Conservation (phyloP, 805 yeast species). For the Vanderwaltozyma tropicalis region DNA sequence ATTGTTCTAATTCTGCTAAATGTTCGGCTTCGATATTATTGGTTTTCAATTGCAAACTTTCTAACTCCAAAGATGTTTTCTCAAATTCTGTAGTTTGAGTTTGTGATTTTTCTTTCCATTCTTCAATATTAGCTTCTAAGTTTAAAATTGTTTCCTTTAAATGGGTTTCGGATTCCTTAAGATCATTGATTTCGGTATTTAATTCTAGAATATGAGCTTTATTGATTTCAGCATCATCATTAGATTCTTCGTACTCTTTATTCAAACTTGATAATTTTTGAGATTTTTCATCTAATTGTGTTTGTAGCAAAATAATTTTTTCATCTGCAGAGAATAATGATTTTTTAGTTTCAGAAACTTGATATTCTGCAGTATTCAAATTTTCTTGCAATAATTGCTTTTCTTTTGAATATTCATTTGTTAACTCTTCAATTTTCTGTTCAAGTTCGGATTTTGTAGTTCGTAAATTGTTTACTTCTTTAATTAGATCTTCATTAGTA, state of each 20-base stretch:
- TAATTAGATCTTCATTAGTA: not conserved
- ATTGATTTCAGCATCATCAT: conserved; percentile 29
- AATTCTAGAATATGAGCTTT: conserved; percentile 31
- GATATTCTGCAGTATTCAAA: conserved; percentile 1
- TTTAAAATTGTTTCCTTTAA: conserved; percentile 25
- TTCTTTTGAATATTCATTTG: conserved; percentile 2
- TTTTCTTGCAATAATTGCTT: not conserved
- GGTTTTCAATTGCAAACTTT: conserved; percentile 18
- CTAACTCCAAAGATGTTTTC: conserved; percentile 19
- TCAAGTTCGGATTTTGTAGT: conserved; percentile 6
- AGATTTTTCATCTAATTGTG: conserved; percentile 13
- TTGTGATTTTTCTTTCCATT: conserved; percentile 16
- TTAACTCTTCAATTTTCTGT: conserved; percentile 6
- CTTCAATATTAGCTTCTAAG: conserved; percentile 24
- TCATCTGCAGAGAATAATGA: conserved; percentile 1
- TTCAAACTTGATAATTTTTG: conserved; percentile 10
- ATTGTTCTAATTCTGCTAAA: conserved; percentile 28
- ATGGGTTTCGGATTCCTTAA: conserved; percentile 21
- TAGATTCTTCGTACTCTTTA: conserved; percentile 16
- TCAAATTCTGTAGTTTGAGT: conserved; percentile 10
- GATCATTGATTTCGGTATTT: conserved; percentile 23
- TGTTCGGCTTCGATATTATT: conserved; percentile 28
- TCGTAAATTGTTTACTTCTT: conserved; percentile 2
- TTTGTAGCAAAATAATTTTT: conserved; percentile 4
- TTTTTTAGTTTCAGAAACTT: not conserved